These are phyloP conservation scores for Dryadomyces quercivorus DNA, from an alignment of 2,329 filamentous ascomycete species.

Conservation along the genomic window DNA sequence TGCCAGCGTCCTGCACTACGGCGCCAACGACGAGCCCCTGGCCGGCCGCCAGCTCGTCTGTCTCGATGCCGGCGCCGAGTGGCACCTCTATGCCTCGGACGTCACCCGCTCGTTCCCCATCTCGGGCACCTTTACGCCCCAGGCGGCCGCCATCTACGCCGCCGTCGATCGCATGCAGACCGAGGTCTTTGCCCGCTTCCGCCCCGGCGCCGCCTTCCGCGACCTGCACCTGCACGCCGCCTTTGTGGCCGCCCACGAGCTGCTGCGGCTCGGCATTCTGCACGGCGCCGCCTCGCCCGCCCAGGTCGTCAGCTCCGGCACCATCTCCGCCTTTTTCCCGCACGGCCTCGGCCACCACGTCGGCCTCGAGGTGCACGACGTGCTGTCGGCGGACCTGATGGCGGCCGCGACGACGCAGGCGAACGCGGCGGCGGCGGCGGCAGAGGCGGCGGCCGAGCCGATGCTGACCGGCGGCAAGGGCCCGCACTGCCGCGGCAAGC, in stretches of 20 bases:
- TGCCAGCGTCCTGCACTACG: slow-evolving; percentile 78
- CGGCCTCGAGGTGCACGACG: slow-evolving; percentile 53
- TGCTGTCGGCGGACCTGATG: slow-evolving; percentile 29
- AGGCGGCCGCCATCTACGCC: slow-evolving; percentile 62
- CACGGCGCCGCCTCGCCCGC: slow-evolving; percentile 34
- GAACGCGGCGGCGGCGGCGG: not conserved
- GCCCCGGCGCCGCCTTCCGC: slow-evolving; percentile 57
- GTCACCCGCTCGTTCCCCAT: slow-evolving; percentile 82
- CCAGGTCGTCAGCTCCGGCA: slow-evolving; percentile 39
- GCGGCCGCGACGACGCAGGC: not conserved
- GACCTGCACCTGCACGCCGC: slow-evolving; percentile 64
- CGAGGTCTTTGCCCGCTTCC: slow-evolving; percentile 55
- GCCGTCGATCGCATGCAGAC: slow-evolving; percentile 74
- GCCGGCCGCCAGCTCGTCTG: slow-evolving; percentile 60
- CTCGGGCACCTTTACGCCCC: slow-evolving; percentile 51
- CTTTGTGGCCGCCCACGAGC: slow-evolving; percentile 55
- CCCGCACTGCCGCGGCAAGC: slow-evolving; percentile 21
- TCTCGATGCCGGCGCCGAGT: slow-evolving; percentile 82
- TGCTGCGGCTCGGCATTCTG: slow-evolving; percentile 62
- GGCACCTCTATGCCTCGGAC: slow-evolving; percentile 74
- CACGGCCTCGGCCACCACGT: slow-evolving; percentile 55
- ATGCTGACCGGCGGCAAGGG: slow-evolving; percentile 4
- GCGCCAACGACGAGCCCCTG: slow-evolving; percentile 63
- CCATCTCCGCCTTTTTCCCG: slow-evolving; percentile 51
- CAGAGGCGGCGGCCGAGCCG: not conserved